These are phyloP conservation scores for Phaeotremella skinneri DNA, from an alignment of 768 basidiomycete species.

Conservation along the genomic window DNA sequence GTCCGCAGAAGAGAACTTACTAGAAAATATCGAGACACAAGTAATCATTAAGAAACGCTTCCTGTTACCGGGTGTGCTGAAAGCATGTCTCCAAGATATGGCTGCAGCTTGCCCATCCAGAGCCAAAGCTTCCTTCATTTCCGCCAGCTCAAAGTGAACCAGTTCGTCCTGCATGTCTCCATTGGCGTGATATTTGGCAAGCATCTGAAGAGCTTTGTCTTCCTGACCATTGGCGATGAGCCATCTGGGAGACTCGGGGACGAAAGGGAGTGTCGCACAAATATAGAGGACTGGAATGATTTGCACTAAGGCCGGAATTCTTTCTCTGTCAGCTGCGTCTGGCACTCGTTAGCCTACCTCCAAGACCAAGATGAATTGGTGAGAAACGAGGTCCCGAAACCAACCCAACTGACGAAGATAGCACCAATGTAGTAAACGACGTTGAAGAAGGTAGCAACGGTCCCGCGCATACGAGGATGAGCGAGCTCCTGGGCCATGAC, in stretches of 20 bases:
- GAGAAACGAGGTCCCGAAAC: constrained; percentile 67
- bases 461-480: constrained; percentile 60
- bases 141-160: constrained; percentile 16
- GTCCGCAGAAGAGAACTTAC: constrained; percentile 1
- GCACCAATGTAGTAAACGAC: constrained; percentile 80
- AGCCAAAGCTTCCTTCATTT: constrained; percentile 13
- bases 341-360: neutral
- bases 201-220: constrained; percentile 12
- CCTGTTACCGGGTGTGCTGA: neutral
- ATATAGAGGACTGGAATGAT: constrained; percentile 9
- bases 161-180: constrained; percentile 13
- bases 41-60: constrained; percentile 4
- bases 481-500: constrained; percentile 80
- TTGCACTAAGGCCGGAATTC: constrained; percentile 22
- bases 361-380: neutral
- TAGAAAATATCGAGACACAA: constrained; percentile 7
- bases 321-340: neutral
- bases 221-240: constrained; percentile 13
- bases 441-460: neutral
- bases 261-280: constrained; percentile 17
- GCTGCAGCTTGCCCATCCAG: neutral
- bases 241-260: constrained; percentile 33
- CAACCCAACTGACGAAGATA: constrained; percentile 79
- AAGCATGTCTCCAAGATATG: neutral
- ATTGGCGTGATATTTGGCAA: constrained; percentile 16